Base-by-base conservation (phyloP, 2,329 filamentous ascomycete species). In the Colletotrichum tropicicola region DNA sequence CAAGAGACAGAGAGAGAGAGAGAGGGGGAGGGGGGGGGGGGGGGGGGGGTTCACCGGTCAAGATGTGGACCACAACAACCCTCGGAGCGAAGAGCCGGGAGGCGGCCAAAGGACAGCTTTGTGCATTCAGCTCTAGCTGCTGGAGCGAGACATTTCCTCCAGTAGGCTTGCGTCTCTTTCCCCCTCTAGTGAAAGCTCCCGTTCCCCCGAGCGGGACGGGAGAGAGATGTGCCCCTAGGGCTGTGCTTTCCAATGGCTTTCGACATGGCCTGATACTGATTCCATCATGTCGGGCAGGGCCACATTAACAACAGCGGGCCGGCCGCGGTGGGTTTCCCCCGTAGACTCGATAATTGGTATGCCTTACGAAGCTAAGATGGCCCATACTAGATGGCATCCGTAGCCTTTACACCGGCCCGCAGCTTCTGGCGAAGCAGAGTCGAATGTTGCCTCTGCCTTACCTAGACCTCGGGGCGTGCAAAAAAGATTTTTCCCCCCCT, bases 281-380 rank as follows among this genome's bases (percentile, higher is more conserved):
- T 12, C 35, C 44, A 21, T 44, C 27, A 27, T 17, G 44, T 61
- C 51, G 43, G 59, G 58, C 51, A 49, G 17, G 32, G 49, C 41
- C 30, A 60, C 58, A 61, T 56, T 30, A 56, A 19, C 41, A n/a
- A 27, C 15, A 52, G 28, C 54, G 53, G 59, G 53, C 60, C 60
- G 41, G 48, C 30, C 30, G 39, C 21, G 53, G 43, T 37, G 27
- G 30, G 27, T 39, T n/a, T 12, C 32, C 12, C 12, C 12, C 12
- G 3, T 17, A 28, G 23, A 21, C 9, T 6, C 19, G 25, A 15
- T 32, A 13, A 53, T 15, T 53, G 51, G 25, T 23, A 21, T 41
- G 35, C 12, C n/a, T 30, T 19, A 53, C 23, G 35, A 53, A 32
- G n/a, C n/a, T n/a, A n/a, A n/a, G n/a, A n/a, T n/a, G n/a, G n/a